phyloP scores from a whole-genome alignment of 192 early-diverging fungal species.

The Coemansia umbellata region DNA sequence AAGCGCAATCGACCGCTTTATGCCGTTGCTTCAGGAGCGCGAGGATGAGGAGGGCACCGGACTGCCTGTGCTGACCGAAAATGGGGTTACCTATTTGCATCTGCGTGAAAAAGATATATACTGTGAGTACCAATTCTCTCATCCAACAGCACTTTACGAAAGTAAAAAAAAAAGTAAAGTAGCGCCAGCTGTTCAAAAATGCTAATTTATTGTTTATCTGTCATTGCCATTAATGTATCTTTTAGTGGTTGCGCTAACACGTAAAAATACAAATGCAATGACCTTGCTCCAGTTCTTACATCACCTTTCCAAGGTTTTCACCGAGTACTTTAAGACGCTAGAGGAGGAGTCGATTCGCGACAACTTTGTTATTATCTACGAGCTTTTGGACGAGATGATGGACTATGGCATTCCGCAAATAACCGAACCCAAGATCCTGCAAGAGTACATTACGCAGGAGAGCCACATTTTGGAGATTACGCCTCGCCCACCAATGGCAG shows the following conservation, averaged over 20 bases:
- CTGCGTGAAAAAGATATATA: conserved; percentile 95
- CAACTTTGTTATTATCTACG: conserved; percentile 90
- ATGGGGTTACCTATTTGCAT: conserved; percentile 94
- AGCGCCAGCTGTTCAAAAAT: not conserved
- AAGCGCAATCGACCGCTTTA: conserved; percentile 93
- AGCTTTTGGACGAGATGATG: conserved; percentile 90
- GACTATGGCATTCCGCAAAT: conserved; percentile 89
- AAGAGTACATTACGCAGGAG: conserved; percentile 97
- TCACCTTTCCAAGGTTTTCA: conserved; percentile 87
- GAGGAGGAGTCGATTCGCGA: conserved; percentile 89
- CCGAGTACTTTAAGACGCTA: conserved; percentile 87
- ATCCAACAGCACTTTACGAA: not conserved
- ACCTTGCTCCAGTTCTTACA: conserved; percentile 94
- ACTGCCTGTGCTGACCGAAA: conserved; percentile 88
- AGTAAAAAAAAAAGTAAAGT: no score
- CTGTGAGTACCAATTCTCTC: conserved; percentile 54
- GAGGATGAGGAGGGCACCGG: conserved; percentile 92
- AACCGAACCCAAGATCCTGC: conserved; percentile 82
- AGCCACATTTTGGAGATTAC: conserved; percentile 90
- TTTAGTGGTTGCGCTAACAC: conserved; percentile 82
- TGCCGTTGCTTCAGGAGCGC: conserved; percentile 89
- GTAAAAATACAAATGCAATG: conserved; percentile 97
- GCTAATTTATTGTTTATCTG: not conserved
- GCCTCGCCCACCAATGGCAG: conserved; percentile 84
- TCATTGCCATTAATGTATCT: not conserved